Evolutionary conservation across 495 filamentous ascomycete genomes (phyloP).

Genomic region (Tuber calosporum): DNA sequence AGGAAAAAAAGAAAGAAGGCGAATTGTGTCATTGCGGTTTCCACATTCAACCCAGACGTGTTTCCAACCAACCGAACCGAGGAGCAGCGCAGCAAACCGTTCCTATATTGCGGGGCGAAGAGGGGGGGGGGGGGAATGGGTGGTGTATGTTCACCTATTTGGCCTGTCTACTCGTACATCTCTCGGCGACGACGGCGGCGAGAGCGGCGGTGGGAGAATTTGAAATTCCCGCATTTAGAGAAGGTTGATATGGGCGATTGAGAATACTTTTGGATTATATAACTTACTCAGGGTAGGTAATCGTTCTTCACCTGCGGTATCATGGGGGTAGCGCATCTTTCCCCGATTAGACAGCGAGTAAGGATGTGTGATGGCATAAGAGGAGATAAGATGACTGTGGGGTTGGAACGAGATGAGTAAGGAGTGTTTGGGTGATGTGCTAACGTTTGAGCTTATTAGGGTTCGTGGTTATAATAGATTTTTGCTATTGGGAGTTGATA

Average conservation of each 20-base stretch:
- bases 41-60: neutral
- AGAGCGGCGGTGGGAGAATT: neutral
- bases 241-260: neutral
- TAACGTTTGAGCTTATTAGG: neutral
- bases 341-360: neutral
- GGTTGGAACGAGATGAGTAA: neutral
- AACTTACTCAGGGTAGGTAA: neutral
- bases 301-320: neutral
- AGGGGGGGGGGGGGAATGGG: too few relatives aligned
- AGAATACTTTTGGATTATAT: neutral
- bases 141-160: neutral
- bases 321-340: neutral
- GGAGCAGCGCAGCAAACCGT: neutral
- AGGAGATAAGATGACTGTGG: neutral
- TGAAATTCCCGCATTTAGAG: neutral
- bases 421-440: neutral
- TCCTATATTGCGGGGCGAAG: neutral
- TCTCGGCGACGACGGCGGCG: neutral
- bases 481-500: neutral
- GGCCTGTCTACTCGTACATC: neutral
- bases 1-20: neutral
- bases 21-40: neutral
- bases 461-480: neutral
- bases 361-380: neutral
- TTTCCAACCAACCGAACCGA: slow-evolving; percentile 5